Conservation (phyloP, 805 yeast species). For the Kodamaea jinghongensis region DNA sequence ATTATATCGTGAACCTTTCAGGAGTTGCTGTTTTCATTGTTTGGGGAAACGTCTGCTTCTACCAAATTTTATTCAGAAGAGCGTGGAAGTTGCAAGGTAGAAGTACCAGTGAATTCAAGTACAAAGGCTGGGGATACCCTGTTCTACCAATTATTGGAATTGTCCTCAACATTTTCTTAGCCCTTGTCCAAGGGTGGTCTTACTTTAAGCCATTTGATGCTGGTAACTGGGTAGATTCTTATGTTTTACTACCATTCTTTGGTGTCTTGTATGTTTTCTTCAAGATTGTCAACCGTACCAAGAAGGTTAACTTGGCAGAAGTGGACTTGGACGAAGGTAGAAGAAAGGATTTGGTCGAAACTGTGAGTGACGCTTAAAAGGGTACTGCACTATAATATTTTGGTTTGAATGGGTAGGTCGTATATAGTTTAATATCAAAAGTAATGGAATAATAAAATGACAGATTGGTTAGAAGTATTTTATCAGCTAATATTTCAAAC, state of each 20-base stretch:
- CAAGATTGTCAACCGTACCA: slow-evolving; percentile 37
- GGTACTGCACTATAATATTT: too few species aligned
- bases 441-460: too few species aligned
- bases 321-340: slow-evolving; percentile 54
- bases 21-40: slow-evolving; percentile 69
- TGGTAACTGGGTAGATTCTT: slow-evolving; percentile 50
- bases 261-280: slow-evolving; percentile 39
- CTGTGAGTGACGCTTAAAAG: too few species aligned
- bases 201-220: slow-evolving; percentile 56
- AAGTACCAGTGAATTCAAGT: slow-evolving; percentile 32
- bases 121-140: slow-evolving; percentile 47
- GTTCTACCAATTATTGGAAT: slow-evolving; percentile 49
- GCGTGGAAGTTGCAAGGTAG: slow-evolving; percentile 41
- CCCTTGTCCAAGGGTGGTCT: slow-evolving; percentile 66
- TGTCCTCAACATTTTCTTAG: slow-evolving; percentile 48
- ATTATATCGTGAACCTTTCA: slow-evolving; percentile 57
- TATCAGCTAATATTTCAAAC: too few species aligned
- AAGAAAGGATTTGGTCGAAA: slow-evolving; percentile 1
- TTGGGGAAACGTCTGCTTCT: slow-evolving; percentile 59
- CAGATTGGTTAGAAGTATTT: too few species aligned
- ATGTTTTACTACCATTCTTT: slow-evolving; percentile 60
- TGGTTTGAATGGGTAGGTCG: too few species aligned
- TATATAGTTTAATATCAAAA: too few species aligned
- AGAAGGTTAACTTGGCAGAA: slow-evolving; percentile 40
- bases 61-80: slow-evolving; percentile 55